Percentiles rank a stretch among this genome's conserved stretches.
phyloP scores from a whole-genome alignment of 2,329 filamentous ascomycete genomes.

The Daldinia sp. region DNA sequence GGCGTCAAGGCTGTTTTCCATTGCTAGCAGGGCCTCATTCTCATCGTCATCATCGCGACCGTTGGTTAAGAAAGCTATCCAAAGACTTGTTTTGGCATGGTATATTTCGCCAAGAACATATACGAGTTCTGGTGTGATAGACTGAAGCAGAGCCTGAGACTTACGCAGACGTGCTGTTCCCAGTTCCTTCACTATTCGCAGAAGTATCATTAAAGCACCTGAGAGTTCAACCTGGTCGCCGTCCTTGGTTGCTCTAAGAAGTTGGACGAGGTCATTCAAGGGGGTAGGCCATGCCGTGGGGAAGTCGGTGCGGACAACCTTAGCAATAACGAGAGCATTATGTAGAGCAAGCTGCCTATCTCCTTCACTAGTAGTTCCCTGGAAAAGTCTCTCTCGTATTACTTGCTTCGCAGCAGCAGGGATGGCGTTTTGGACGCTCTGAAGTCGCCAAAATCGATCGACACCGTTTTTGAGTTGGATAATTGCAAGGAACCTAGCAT shows the following conservation, averaged over 20 bases:
- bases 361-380: conserved; percentile 81
- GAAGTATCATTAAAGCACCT: conserved; percentile 79
- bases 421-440: conserved; percentile 73
- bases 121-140: conserved; percentile 85
- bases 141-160: conserved; percentile 81
- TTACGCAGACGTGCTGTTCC: conserved; percentile 81
- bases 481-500: conserved; percentile 88
- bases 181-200: conserved; percentile 92
- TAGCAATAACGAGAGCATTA: conserved; percentile 88
- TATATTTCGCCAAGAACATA: conserved; percentile 84
- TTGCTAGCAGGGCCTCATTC: conserved; percentile 65
- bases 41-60: conserved; percentile 69
- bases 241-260: conserved; percentile 70
- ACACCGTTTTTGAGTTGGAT: conserved; percentile 98
- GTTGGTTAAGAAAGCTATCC: conserved; percentile 71
- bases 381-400: conserved; percentile 80
- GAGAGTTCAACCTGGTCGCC: conserved; percentile 75
- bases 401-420: conserved; percentile 79
- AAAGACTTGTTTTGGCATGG: conserved; percentile 75
- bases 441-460: conserved; percentile 88
- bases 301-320: conserved; percentile 90
- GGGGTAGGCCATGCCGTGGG: conserved; percentile 84
- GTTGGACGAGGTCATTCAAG: conserved; percentile 69
- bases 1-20: conserved; percentile 81
- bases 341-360: conserved; percentile 83